These are phyloP conservation scores for Tulasnella sp. DNA, from an alignment of 768 basidiomycete species.

Conservation along the genomic window DNA sequence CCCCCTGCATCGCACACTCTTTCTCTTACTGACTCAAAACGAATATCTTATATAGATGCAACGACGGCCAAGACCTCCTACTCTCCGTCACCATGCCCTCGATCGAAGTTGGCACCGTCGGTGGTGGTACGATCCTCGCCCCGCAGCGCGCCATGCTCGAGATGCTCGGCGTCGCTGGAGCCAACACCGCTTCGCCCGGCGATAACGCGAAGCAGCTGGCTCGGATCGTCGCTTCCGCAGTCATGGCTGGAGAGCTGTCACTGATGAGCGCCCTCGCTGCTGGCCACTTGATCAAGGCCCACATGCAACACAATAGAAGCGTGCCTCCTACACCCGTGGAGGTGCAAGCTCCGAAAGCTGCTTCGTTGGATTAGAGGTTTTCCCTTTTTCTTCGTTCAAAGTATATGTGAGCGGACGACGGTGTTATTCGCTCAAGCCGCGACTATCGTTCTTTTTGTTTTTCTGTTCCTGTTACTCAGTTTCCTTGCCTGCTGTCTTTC, in stretches of 20 bases:
- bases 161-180: slow-evolving; percentile 88
- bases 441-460: background rate
- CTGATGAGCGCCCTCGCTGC: slow-evolving; percentile 90
- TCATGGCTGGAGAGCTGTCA: slow-evolving; percentile 96
- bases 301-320: slow-evolving; percentile 86
- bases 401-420: too few relatives aligned
- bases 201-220: slow-evolving; percentile 86
- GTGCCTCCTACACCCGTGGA: slow-evolving; percentile 66
- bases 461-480: background rate
- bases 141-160: slow-evolving; percentile 90
- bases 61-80: slow-evolving; percentile 83
- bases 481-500: background rate
- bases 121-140: slow-evolving; percentile 88
- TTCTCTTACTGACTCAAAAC: slow-evolving; percentile 16
- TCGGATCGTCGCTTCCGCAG: slow-evolving; percentile 80
- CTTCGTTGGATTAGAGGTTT: too few relatives aligned
- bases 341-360: too few relatives aligned
- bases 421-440: too few relatives aligned
- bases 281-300: slow-evolving; percentile 89
- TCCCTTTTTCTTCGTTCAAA: too few relatives aligned
- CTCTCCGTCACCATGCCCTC: slow-evolving; percentile 96
- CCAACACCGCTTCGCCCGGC: slow-evolving; percentile 81
- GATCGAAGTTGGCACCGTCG: slow-evolving; percentile 97
- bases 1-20: background rate
- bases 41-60: slow-evolving; percentile 51